phyloP scores from a whole-genome alignment of 129 eudicot species.

The Saposhnikovia divaricata region DNA sequence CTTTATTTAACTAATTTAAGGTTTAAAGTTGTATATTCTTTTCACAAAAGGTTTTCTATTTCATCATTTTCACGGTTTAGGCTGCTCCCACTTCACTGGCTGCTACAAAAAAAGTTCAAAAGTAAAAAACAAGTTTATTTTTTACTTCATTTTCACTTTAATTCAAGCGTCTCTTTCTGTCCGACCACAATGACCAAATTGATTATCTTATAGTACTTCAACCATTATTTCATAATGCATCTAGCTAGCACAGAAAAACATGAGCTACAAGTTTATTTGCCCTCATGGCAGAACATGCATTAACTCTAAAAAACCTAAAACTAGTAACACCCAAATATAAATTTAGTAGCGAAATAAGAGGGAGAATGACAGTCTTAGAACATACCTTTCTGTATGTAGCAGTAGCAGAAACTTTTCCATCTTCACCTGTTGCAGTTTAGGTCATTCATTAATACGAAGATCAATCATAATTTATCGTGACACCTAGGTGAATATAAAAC shows the following conservation, averaged over 20 bases:
- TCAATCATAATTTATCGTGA: not conserved
- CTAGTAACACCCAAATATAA: not conserved
- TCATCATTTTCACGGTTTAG: not conserved
- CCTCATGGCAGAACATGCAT: not conserved
- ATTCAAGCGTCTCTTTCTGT: too few species aligned
- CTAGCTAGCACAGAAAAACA: not conserved
- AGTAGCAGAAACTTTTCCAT: constrained; percentile 29
- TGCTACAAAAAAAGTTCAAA: too few species aligned
- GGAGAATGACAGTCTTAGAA: constrained; percentile 1
- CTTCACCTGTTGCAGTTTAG: constrained; percentile 34
- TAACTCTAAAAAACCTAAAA: not conserved
- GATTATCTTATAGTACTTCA: not conserved
- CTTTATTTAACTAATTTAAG: not conserved
- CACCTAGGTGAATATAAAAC: not conserved
- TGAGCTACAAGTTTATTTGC: not conserved
- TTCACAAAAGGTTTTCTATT: not conserved
- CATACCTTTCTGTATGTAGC: constrained; percentile 49
- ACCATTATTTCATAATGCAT: not conserved
- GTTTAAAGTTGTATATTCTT: not conserved
- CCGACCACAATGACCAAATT: too few species aligned
- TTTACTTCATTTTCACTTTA: too few species aligned
- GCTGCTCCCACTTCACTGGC: too few species aligned
- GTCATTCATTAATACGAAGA: not conserved
- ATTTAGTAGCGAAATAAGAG: not conserved
- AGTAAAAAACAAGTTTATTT: too few species aligned